Conservation (phyloP, 2,329 filamentous ascomycete genomes). For the Colletotrichum somersetense region DNA sequence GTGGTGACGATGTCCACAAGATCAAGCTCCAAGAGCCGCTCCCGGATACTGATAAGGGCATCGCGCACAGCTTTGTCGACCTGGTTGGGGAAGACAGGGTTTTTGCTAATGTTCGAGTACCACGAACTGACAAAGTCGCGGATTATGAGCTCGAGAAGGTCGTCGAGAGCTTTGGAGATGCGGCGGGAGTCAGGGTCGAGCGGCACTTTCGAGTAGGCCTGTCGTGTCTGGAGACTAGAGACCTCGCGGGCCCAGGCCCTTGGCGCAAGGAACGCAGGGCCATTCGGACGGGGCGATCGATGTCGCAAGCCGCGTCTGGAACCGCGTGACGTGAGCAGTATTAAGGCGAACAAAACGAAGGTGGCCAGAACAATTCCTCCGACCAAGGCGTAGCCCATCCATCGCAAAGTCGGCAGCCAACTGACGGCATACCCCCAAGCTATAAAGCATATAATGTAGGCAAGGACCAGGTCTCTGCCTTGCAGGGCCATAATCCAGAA, state of each 20-base stretch:
- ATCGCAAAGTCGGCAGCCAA: conserved; percentile 86
- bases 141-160: conserved; percentile 79
- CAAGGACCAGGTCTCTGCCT: conserved; percentile 78
- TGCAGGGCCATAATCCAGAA: conserved; percentile 73
- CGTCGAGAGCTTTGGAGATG: conserved; percentile 84
- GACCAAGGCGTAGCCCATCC: conserved; percentile 86
- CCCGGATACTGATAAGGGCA: conserved; percentile 77
- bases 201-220: conserved; percentile 75
- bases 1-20: conserved; percentile 86
- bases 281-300: conserved; percentile 57
- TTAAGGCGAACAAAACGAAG: conserved; percentile 67
- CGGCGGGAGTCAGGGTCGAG: conserved; percentile 82
- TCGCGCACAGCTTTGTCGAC: conserved; percentile 84
- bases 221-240: conserved; percentile 72
- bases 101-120: conserved; percentile 88
- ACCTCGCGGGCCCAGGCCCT: conserved; percentile 79
- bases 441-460: conserved; percentile 78
- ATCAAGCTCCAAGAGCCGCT: conserved; percentile 81
- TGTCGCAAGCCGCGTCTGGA: conserved; percentile 55
- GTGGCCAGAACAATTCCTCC: conserved; percentile 72
- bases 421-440: conserved; percentile 89
- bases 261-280: conserved; percentile 71
- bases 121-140: conserved; percentile 90
- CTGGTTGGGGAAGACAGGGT: conserved; percentile 84
- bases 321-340: conserved; percentile 72